Percentiles rank a stretch among this genome's conserved stretches.
These are phyloP conservation scores for Fusarium nurragi DNA, from an alignment of 2,329 filamentous ascomycete species.

Conservation along the genomic window DNA sequence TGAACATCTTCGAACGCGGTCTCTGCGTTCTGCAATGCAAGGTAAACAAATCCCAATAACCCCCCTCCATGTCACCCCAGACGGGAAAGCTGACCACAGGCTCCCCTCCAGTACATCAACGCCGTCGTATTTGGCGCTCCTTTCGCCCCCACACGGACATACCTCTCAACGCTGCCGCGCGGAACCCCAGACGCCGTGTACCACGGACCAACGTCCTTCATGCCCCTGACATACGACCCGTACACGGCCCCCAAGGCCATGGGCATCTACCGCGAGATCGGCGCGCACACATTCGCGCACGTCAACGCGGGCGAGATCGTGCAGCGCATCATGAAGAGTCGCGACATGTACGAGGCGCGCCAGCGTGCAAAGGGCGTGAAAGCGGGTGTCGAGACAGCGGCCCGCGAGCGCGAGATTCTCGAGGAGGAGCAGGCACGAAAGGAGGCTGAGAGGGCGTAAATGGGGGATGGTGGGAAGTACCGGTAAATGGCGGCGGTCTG, in stretches of 20 bases:
- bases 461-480: background rate
- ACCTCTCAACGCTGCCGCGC: constrained; percentile 78
- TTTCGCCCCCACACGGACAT: constrained; percentile 82
- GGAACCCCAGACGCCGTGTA: constrained; percentile 84
- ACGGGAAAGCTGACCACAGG: constrained; percentile 9
- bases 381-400: constrained; percentile 75
- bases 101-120: constrained; percentile 75
- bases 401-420: constrained; percentile 68
- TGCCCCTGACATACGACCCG: constrained; percentile 80
- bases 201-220: constrained; percentile 95
- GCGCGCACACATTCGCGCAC: constrained; percentile 79
- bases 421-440: constrained; percentile 66
- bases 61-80: background rate
- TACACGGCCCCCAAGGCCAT: constrained; percentile 83
- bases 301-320: constrained; percentile 96
- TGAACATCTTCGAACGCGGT: constrained; percentile 98
- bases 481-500: constrained; percentile 28
- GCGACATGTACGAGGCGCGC: constrained; percentile 88
- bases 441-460: constrained; percentile 53
- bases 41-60: constrained; percentile 57
- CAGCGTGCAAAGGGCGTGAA: constrained; percentile 93
- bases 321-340: constrained; percentile 84
- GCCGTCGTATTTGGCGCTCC: constrained; percentile 90
- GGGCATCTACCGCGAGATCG: constrained; percentile 84
- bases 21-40: constrained; percentile 95